Base-by-base conservation (phyloP, 441 rosid genomes). In the Syzygium syzygioides region DNA sequence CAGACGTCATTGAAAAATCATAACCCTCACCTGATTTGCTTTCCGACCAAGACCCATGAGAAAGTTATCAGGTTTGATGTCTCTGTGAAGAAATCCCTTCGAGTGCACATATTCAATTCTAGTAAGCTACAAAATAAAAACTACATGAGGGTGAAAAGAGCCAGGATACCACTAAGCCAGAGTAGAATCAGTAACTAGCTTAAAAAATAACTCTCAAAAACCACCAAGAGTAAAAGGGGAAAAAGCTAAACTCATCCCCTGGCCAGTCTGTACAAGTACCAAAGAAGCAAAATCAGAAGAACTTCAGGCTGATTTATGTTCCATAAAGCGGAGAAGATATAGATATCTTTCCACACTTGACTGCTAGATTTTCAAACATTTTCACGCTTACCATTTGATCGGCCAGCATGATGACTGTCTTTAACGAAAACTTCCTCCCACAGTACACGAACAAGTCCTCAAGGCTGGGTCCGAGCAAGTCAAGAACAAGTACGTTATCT, bases 1-100 rank as follows among this genome's bases (percentile, higher is more conserved):
- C n/a, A 23, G 9, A 41, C 9, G 9, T 76, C 52, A 76, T 76
- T 41, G 52, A 23, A 30, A 48, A 87, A 79, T 37, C 34, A 88
- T 83, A 85, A 60, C 23, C 7, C 9, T 88, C 55, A 95, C 99
- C 99, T 97, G 99, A 93, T 95, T 96, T 57, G 99, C 99, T 93
- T 96, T 96, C 30, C 97, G 94, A 26, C 98, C 98, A 55, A 96
- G 95, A 64, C 99, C 99, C 99, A 97, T 97, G 86, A 97, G 97
- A 68, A 96, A 97, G 94, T 97, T 96, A 93, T 97, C 99, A 2
- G 99, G 99, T 87, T 96, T 96, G 52, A 97, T 96, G 90, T 96
- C 99, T 93, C 99, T 95, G 89, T 96, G 99, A 87, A 97, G 92
- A 93, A 95, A 96, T 48, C 99, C 98, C 92, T 95, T 97, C 14